Base-by-base conservation (phyloP, 345 rosid genomes). In the Sisymbrium altissimum region DNA sequence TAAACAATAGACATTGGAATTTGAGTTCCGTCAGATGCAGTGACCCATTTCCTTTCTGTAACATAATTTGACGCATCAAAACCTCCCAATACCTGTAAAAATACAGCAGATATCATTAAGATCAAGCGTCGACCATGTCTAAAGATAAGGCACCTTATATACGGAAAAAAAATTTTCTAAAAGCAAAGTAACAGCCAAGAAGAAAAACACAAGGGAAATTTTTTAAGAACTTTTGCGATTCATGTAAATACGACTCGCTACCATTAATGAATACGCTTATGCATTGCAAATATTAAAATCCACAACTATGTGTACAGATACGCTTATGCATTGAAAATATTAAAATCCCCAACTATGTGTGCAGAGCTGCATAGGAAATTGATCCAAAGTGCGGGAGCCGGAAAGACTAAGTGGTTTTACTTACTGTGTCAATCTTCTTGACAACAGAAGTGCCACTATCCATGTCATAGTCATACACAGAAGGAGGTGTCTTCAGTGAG, bases 41-140 rank as follows among this genome's bases (percentile, higher is more conserved):
- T 79, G 36, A 90, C 93, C 97, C 96, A 91, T 83, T 94, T 86
- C 62, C 97, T 89, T 79, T 91, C 90, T 17, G 90, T 89, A 55
- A 85, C 70, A 78, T 93, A 93, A 60, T 88, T 86, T 30, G 91
- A 89, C 54, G 92, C 64, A 83, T 93, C 90, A 76, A 93, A 93
- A 59, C 87, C 95, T 81, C 98, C 98, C 81, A 93, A 79, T 30
- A 93, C 88, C 98, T 93, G 85, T 57, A 67, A 13, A 40, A 33
- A 39, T 18, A 72, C 35, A 72, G 18, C 50, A 53, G 30, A 10
- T 44, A 33, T 41, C 41, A 70, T 10, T 32, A n/a, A 48, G 23
- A 71, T 45, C 36, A 64, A 49, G 25, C 21, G 23, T 36, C 25
- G 19, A 46, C 56, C 62, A 71, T 9, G 44, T n/a, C 1, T 3